phyloP scores from a whole-genome alignment of 2,329 filamentous ascomycete genomes.

The Colletotrichum tanaceti region DNA sequence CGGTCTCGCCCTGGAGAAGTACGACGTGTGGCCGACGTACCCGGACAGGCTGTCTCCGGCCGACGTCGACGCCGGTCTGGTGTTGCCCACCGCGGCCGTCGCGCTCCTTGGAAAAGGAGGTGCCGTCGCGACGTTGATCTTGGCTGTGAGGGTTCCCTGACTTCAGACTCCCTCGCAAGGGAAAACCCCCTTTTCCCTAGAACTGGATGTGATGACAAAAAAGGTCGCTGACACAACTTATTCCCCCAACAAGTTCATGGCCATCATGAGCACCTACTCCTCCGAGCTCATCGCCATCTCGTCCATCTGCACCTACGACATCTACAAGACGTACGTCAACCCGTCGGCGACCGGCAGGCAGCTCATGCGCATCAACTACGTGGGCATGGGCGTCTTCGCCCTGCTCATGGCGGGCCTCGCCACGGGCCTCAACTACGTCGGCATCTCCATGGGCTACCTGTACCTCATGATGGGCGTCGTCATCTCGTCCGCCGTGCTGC shows the following conservation, averaged over 20 bases:
- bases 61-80: conserved; percentile 85
- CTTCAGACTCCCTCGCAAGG: too few relatives aligned
- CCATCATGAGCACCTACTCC: conserved; percentile 85
- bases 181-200: too few relatives aligned
- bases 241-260: conserved; percentile 82
- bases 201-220: too few relatives aligned
- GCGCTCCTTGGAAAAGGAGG: conserved; percentile 85
- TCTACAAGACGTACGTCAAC: conserved; percentile 86
- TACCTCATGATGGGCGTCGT: conserved; percentile 88
- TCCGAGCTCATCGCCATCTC: conserved; percentile 89
- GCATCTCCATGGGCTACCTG: conserved; percentile 82
- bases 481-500: conserved; percentile 81
- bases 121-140: conserved; percentile 79
- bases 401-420: conserved; percentile 80
- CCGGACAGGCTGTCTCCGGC: conserved; percentile 76
- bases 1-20: conserved; percentile 81
- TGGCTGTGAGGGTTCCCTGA: conserved; percentile 70
- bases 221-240: neutral
- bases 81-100: conserved; percentile 86
- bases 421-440: conserved; percentile 74
- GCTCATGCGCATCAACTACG: conserved; percentile 79
- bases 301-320: conserved; percentile 83
- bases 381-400: conserved; percentile 72
- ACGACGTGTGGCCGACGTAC: conserved; percentile 77
- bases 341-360: conserved; percentile 75